Evolutionary conservation across 2,329 filamentous ascomycete species (phyloP).

Genomic region (Pezicula neosporulosa): DNA sequence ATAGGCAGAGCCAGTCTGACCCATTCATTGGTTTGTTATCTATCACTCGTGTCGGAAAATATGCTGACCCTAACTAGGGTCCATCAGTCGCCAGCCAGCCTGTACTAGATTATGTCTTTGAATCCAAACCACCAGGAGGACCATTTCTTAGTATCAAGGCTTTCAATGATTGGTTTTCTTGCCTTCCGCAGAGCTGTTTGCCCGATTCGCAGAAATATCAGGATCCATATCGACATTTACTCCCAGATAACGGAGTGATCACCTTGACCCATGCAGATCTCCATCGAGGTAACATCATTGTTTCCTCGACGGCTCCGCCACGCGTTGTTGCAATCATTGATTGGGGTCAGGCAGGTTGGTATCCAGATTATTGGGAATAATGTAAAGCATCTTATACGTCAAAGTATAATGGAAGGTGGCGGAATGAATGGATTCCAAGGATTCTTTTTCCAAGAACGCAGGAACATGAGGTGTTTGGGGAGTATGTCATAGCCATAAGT

Average conservation of each 20-base stretch:
- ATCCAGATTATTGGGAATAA: slow-evolving; percentile 32
- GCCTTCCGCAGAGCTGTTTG: slow-evolving; percentile 15
- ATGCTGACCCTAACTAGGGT: slow-evolving; percentile 3
- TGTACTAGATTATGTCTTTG: slow-evolving; percentile 17
- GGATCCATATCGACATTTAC: slow-evolving; percentile 19
- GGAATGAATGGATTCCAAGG: slow-evolving; percentile 3
- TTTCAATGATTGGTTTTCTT: slow-evolving; percentile 25
- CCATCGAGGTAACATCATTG: slow-evolving; percentile 30
- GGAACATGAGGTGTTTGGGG: too few species aligned
- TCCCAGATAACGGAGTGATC: slow-evolving; percentile 26
- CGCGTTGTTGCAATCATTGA: slow-evolving; percentile 28
- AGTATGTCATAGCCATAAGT: too few species aligned
- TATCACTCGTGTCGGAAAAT: neutral
- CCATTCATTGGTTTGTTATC: slow-evolving; percentile 9
- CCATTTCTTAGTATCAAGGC: slow-evolving; percentile 18
- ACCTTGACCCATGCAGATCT: slow-evolving; percentile 33
- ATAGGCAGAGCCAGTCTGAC: slow-evolving; percentile 12
- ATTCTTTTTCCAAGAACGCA: too few species aligned
- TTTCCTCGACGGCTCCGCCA: slow-evolving; percentile 18
- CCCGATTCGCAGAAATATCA: slow-evolving; percentile 18
- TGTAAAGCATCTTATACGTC: slow-evolving; percentile 22
- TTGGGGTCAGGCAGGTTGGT: slow-evolving; percentile 33
- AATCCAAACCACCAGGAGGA: slow-evolving; percentile 16
- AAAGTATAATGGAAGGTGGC: slow-evolving; percentile 7
- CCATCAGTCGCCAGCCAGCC: slow-evolving; percentile 14